Percentiles rank a stretch among this genome's conserved stretches.
Evolutionary conservation across 192 early-diverging fungal species (phyloP).

Genomic region (Gaertneriomyces sp.): DNA sequence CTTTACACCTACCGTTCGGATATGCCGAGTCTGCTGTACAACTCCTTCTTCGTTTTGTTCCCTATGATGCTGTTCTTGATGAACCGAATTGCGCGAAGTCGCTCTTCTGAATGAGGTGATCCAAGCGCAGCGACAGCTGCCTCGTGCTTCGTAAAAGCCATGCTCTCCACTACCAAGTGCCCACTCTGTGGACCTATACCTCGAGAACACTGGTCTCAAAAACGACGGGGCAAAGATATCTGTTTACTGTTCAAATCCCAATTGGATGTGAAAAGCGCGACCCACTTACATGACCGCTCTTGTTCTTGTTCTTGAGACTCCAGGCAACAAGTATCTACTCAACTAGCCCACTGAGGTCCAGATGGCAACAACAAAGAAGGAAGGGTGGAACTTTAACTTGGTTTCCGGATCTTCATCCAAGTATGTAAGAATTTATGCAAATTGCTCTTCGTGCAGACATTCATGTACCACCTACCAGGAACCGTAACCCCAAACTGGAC

Average conservation of each 20-base stretch:
- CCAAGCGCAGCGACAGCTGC: slow-evolving; percentile 10
- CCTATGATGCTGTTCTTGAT: slow-evolving; percentile 84
- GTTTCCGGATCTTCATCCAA: too few species aligned
- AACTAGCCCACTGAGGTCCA: too few species aligned
- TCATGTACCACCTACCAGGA: background rate
- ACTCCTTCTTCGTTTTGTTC: slow-evolving; percentile 73
- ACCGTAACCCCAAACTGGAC: slow-evolving; percentile 22
- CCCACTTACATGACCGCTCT: too few species aligned
- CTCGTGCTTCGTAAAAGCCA: slow-evolving; percentile 19
- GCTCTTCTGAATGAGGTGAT: slow-evolving; percentile 16
- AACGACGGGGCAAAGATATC: too few species aligned
- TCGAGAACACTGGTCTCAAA: background rate
- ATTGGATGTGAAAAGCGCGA: too few species aligned
- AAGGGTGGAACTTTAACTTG: too few species aligned
- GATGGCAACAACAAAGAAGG: too few species aligned
- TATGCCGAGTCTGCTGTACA: slow-evolving; percentile 62
- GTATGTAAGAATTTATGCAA: too few species aligned
- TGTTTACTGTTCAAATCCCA: too few species aligned
- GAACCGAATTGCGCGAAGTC: slow-evolving; percentile 45
- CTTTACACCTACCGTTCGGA: slow-evolving; percentile 35
- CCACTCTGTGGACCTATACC: background rate
- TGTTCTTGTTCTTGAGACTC: too few species aligned
- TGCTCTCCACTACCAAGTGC: background rate
- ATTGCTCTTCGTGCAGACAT: too few species aligned
- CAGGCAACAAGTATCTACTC: too few species aligned